Evolutionary conservation across 441 rosid genomes (phyloP).

Genomic region (Francoa sonchifolia): DNA sequence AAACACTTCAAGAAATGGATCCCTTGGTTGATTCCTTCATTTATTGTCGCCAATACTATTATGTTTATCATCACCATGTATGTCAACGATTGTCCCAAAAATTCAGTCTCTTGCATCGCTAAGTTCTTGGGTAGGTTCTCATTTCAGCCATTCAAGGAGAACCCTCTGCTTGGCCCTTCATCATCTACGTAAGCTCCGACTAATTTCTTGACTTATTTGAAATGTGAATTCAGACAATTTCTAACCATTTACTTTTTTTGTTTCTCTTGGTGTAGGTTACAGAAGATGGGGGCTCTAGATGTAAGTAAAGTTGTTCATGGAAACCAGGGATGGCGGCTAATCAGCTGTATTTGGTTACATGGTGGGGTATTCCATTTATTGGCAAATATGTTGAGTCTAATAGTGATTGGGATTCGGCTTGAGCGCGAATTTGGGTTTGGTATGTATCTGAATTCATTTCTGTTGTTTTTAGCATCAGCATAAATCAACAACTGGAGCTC

Average conservation of each 20-base stretch:
- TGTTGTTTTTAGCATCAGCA: no score
- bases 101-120: no score
- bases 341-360: constrained; percentile 68
- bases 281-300: constrained; percentile 63
- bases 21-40: no score
- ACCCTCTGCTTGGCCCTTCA: constrained; percentile 92
- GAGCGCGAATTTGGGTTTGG: constrained; percentile 87
- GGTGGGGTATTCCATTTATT: constrained; percentile 77
- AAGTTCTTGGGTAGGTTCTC: constrained; percentile 66
- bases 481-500: no score
- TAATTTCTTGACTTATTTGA: no score
- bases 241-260: no score
- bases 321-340: constrained; percentile 79
- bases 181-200: constrained; percentile 65
- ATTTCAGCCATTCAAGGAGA: constrained; percentile 71
- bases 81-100: no score
- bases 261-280: constrained; percentile 30
- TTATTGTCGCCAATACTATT: no score
- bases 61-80: no score
- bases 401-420: constrained; percentile 65
- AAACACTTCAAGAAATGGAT: no score
- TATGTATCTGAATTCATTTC: no score
- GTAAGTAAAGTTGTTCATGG: constrained; percentile 17
- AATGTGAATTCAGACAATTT: no score
- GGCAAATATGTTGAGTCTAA: constrained; percentile 57